Conservation (phyloP, 306 rosid species). For the Medicago lupulina region DNA sequence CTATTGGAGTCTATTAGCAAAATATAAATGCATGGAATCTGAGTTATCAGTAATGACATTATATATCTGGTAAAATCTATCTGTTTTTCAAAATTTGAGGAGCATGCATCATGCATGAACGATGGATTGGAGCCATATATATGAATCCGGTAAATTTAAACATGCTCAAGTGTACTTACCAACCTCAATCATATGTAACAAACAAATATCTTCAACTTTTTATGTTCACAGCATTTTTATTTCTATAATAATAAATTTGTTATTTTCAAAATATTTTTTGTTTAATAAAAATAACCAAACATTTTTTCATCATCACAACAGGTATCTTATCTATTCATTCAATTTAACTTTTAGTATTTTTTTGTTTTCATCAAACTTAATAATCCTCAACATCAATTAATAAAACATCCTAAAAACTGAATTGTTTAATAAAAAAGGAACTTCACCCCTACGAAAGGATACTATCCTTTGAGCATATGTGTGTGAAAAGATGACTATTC, state of each 20-base stretch:
- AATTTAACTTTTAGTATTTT: not conserved
- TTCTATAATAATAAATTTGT: not conserved
- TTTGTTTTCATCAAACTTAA: not conserved
- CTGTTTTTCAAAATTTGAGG: constrained; percentile 38
- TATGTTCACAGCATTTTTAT: not conserved
- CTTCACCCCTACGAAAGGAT: not conserved
- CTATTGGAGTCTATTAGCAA: constrained; percentile 30
- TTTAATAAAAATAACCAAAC: not conserved
- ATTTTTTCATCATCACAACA: not conserved
- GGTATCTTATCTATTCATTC: not conserved
- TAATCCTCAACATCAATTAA: not conserved
- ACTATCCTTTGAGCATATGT: not conserved
- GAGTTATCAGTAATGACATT: constrained; percentile 19
- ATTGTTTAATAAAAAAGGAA: not conserved
- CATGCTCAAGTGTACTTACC: not conserved
- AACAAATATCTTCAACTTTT: too few species aligned
- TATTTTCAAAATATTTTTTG: not conserved
- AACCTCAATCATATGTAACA: not conserved
- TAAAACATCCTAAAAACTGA: not conserved
- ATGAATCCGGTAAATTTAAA: constrained; percentile 5
- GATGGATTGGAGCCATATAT: not conserved
- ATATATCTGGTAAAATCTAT: constrained; percentile 25
- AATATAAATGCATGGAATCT: constrained; percentile 37
- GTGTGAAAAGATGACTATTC: not conserved
- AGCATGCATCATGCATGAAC: not conserved